Percentiles rank a stretch among this genome's conserved stretches.
Evolutionary conservation across 345 rosid species (phyloP).

Genomic region (Euclidium syriacum): DNA sequence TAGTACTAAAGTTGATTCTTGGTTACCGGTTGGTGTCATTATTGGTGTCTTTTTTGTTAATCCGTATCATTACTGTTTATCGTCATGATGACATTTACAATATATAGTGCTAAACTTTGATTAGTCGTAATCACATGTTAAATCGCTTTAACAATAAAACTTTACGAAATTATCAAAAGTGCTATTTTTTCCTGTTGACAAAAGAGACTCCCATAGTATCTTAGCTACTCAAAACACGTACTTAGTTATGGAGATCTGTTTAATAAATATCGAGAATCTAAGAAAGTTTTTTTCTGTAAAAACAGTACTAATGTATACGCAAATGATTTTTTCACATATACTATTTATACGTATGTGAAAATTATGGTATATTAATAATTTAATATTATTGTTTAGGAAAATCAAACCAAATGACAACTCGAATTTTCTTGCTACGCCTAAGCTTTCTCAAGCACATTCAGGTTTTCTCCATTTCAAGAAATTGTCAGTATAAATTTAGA

Average conservation of each 20-base stretch:
- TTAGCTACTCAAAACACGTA: not conserved
- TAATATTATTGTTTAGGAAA: constrained; percentile 12
- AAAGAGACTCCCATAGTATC: constrained; percentile 13
- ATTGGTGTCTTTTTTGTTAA: too few species aligned
- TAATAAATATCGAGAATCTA: constrained; percentile 19
- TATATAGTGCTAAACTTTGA: not conserved
- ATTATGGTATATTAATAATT: too few species aligned
- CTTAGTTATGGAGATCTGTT: constrained; percentile 2
- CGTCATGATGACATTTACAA: not conserved
- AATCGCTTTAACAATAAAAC: not conserved
- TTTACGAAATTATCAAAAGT: not conserved
- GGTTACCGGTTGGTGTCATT: too few species aligned
- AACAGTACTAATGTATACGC: not conserved
- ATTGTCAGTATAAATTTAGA: not conserved
- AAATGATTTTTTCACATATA: not conserved
- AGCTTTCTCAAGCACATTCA: constrained; percentile 21
- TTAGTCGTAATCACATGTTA: not conserved
- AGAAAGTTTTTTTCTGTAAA: constrained; percentile 5
- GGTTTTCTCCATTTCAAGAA: constrained; percentile 26
- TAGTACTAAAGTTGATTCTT: too few species aligned
- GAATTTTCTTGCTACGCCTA: not conserved
- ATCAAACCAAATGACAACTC: constrained; percentile 11
- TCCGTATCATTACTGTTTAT: too few species aligned
- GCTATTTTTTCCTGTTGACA: not conserved
- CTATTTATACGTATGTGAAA: not conserved